These are phyloP conservation scores for Xylogone sp. DNA, from an alignment of 2,329 filamentous ascomycete genomes.

Conservation along the genomic window DNA sequence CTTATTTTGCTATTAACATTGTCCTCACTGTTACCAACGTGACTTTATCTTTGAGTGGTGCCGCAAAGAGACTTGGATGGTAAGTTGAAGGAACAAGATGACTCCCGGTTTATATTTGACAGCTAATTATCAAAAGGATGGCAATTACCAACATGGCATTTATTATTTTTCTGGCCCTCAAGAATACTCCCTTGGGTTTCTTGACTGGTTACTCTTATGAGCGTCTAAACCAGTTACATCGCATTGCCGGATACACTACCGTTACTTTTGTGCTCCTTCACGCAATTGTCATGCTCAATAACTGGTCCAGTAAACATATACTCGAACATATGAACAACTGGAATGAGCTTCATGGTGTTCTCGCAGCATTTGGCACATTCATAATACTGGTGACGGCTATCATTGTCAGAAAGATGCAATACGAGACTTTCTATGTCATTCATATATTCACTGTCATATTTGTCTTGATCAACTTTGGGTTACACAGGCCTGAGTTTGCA, in stretches of 20 bases:
- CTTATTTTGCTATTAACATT: conserved; percentile 32
- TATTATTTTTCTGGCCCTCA: conserved; percentile 50
- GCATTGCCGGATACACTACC: conserved; percentile 46
- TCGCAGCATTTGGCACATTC: conserved; percentile 42
- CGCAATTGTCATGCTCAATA: conserved; percentile 36
- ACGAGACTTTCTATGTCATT: conserved; percentile 53
- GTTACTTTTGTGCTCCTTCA: conserved; percentile 45
- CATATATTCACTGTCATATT: conserved; percentile 48
- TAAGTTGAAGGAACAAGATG: conserved; percentile 8
- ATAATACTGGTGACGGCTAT: conserved; percentile 40
- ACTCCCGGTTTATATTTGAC: conserved; percentile 17
- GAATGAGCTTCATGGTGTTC: conserved; percentile 44
- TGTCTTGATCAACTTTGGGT: conserved; percentile 41
- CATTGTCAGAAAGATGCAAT: conserved; percentile 38
- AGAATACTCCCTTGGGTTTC: conserved; percentile 54
- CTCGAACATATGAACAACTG: conserved; percentile 30
- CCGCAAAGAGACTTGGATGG: conserved; percentile 20
- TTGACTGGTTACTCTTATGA: conserved; percentile 55
- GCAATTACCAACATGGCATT: conserved; percentile 45
- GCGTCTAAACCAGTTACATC: conserved; percentile 54
- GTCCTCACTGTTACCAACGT: conserved; percentile 31
- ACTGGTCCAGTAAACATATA: conserved; percentile 22
- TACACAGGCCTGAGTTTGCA: conserved; percentile 47
- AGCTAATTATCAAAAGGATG: conserved; percentile 35
- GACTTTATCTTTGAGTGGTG: conserved; percentile 11